These are phyloP conservation scores for Neurospora intermedia DNA, from an alignment of 495 filamentous ascomycete species.

Conservation along the genomic window DNA sequence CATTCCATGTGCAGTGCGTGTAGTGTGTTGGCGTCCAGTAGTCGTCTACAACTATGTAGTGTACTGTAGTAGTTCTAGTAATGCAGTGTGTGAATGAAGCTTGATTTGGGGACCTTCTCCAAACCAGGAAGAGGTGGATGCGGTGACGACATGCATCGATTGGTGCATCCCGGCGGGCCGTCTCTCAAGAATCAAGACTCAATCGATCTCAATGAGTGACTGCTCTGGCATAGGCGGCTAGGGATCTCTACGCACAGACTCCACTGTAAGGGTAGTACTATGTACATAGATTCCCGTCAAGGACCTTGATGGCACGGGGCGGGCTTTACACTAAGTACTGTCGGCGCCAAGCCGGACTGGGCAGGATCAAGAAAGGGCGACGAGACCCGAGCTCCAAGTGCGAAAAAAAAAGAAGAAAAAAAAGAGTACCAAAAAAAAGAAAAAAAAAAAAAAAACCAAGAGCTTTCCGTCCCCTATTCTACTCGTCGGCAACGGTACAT, in stretches of 20 bases:
- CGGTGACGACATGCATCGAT: not conserved
- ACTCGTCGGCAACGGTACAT: not conserved
- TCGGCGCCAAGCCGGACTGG: not conserved
- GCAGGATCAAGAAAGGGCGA: not conserved
- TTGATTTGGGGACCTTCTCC: not conserved
- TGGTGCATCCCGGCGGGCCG: no score
- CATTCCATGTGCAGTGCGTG: not conserved
- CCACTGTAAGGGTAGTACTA: no score
- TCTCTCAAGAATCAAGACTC: no score
- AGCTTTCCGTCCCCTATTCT: not conserved
- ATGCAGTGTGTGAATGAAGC: not conserved
- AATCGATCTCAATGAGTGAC: no score
- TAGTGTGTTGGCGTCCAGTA: no score
- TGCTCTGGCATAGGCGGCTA: not conserved
- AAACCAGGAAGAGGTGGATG: not conserved
- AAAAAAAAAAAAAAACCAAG: not conserved
- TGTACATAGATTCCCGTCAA: no score
- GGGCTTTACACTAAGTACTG: not conserved
- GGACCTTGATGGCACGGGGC: not conserved
- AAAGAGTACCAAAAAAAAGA: no score
- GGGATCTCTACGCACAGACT: not conserved
- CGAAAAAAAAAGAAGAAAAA: no score
- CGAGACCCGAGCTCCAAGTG: not conserved
- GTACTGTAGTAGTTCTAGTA: no score
- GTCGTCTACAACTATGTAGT: no score